These are phyloP conservation scores for Penicillium arizonense DNA, from an alignment of 495 filamentous ascomycete species.

Conservation along the genomic window DNA sequence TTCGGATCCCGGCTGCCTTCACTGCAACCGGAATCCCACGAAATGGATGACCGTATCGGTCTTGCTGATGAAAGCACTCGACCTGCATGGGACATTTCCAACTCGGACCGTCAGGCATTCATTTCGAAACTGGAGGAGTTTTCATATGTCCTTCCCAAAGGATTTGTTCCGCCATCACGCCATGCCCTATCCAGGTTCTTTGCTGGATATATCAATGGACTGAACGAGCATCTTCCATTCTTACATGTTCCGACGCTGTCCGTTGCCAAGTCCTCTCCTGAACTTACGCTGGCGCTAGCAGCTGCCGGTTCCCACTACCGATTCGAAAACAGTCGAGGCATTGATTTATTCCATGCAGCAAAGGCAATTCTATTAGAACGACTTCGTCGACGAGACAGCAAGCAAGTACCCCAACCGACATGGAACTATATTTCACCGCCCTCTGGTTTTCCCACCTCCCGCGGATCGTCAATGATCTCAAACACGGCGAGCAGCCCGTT, in stretches of 20 bases:
- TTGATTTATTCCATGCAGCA: slow-evolving; percentile 67
- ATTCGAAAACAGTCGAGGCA: slow-evolving; percentile 65
- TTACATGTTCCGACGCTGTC: slow-evolving; percentile 50
- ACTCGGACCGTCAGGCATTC: slow-evolving; percentile 60
- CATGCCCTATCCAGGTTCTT: slow-evolving; percentile 48
- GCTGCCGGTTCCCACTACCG: slow-evolving; percentile 53
- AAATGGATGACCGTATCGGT: slow-evolving; percentile 52
- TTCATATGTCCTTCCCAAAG: slow-evolving; percentile 60
- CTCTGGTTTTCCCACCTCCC: slow-evolving; percentile 37
- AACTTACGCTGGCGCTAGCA: slow-evolving; percentile 47
- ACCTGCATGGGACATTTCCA: slow-evolving; percentile 65
- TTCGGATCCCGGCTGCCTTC: slow-evolving; percentile 70
- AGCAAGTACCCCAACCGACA: slow-evolving; percentile 41
- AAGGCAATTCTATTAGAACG: slow-evolving; percentile 48
- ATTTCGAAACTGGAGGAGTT: slow-evolving; percentile 65
- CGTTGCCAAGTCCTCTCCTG: slow-evolving; percentile 42
- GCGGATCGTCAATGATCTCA: slow-evolving; percentile 40
- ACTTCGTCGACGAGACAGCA: slow-evolving; percentile 44
- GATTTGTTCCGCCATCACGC: slow-evolving; percentile 58
- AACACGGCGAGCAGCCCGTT: slow-evolving; percentile 42
- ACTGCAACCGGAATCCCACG: slow-evolving; percentile 61
- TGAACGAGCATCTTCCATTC: slow-evolving; percentile 51
- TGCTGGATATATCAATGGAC: slow-evolving; percentile 48
- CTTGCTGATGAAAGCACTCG: slow-evolving; percentile 44
- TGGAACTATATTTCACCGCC: slow-evolving; percentile 45